Conservation (phyloP, 768 basidiomycete genomes). For the Tylopilus vinaceipallidus region DNA sequence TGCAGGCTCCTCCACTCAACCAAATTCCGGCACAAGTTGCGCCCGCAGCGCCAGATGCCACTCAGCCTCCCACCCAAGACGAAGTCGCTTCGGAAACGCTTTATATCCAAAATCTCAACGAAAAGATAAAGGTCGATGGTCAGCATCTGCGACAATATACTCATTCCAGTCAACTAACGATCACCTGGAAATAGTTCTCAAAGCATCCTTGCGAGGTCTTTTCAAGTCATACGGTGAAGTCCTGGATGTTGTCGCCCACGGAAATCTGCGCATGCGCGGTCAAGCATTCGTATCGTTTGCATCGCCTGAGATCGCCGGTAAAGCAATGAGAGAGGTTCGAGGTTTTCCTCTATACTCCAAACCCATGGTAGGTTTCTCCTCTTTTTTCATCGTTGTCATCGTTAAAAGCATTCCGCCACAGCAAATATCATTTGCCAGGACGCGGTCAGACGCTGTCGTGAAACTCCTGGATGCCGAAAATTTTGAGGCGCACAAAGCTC, state of each 20-base stretch:
- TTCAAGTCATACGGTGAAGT: slow-evolving; percentile 95
- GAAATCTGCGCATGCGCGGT: slow-evolving; percentile 94
- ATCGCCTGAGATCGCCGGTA: slow-evolving; percentile 76
- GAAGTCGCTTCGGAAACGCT: slow-evolving; percentile 77
- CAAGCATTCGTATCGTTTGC: slow-evolving; percentile 97
- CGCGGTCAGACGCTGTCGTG: slow-evolving; percentile 88
- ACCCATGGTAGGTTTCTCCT: slow-evolving; percentile 70
- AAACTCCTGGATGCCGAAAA: slow-evolving; percentile 63
- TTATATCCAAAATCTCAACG: slow-evolving; percentile 95
- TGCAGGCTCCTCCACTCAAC: slow-evolving; percentile 32
- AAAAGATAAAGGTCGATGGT: slow-evolving; percentile 86
- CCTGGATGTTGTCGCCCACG: slow-evolving; percentile 92
- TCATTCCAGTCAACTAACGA: slow-evolving; percentile 8
- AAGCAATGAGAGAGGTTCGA: slow-evolving; percentile 89
- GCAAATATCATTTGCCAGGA: slow-evolving; percentile 94
- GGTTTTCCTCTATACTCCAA: slow-evolving; percentile 95
- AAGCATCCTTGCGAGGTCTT: slow-evolving; percentile 79
- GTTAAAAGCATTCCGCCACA: slow-evolving; percentile 31
- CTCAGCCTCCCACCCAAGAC: slow-evolving; percentile 29
- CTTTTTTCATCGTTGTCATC: background rate
- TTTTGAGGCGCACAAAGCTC: slow-evolving; percentile 74
- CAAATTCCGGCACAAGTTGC: slow-evolving; percentile 28
- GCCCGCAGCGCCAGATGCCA: slow-evolving; percentile 16
- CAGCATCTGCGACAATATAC: slow-evolving; percentile 10
- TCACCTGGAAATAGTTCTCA: slow-evolving; percentile 60